A percentile compares a stretch with the other conserved stretches of the same genome.
Conservation (phyloP, 2,329 filamentous ascomycete species). For the Calonectria pseudoreteaudii region DNA sequence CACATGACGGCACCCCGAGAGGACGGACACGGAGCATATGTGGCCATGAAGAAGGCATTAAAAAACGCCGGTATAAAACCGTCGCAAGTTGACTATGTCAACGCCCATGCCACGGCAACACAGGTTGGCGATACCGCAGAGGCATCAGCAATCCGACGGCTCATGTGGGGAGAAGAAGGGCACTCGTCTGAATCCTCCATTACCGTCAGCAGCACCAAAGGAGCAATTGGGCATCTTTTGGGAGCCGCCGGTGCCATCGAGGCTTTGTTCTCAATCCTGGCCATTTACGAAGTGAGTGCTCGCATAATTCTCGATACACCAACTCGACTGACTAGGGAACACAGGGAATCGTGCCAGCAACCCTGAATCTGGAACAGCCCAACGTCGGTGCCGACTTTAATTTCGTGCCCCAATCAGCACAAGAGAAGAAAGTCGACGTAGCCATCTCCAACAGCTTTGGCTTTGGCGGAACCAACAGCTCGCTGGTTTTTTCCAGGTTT, state of each 20-base stretch:
- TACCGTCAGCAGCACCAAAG: slow-evolving; percentile 93
- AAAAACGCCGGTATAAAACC: slow-evolving; percentile 78
- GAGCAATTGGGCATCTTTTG: slow-evolving; percentile 89
- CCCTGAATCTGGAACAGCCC: slow-evolving; percentile 80
- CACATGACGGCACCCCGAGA: slow-evolving; percentile 93
- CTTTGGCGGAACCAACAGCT: slow-evolving; percentile 96
- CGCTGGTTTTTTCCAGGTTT: slow-evolving; percentile 76
- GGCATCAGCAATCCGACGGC: slow-evolving; percentile 80
- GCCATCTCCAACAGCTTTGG: slow-evolving; percentile 96
- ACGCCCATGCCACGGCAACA: slow-evolving; percentile 94
- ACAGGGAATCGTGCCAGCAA: slow-evolving; percentile 85
- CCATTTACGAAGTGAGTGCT: slow-evolving; percentile 78
- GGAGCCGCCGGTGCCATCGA: slow-evolving; percentile 94
- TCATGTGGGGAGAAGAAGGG: slow-evolving; percentile 82
- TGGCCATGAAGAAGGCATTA: slow-evolving; percentile 88
- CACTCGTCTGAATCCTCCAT: slow-evolving; percentile 71
- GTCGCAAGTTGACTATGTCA: slow-evolving; percentile 85
- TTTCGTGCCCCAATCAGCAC: slow-evolving; percentile 80
- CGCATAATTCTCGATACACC: neutral
- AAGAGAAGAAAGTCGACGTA: slow-evolving; percentile 77
- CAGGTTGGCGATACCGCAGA: slow-evolving; percentile 88
- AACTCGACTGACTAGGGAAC: slow-evolving; percentile 25
- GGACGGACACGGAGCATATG: slow-evolving; percentile 83
- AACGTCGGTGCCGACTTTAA: slow-evolving; percentile 82
- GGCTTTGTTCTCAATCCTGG: slow-evolving; percentile 84